Base-by-base conservation (phyloP, 176 grass and related monocot species). In the Oryza meyeriana region DNA sequence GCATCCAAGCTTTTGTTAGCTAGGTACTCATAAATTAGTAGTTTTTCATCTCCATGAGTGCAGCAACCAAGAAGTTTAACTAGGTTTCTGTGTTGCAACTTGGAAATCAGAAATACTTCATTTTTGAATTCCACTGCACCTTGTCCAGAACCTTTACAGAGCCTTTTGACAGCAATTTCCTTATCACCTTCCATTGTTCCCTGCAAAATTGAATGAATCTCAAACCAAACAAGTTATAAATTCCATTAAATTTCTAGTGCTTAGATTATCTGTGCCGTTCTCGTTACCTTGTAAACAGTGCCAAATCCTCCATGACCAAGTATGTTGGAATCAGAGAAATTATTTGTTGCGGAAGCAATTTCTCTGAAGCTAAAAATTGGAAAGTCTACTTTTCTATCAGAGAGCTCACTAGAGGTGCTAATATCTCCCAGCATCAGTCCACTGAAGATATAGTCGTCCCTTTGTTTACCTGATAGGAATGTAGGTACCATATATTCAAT, bases 251-350 rank as follows among this genome's bases (percentile, higher is more conserved):
- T 32, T 48, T 35, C 4, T 5, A 48, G 5, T 32, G 10, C 13
- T 14, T n/a, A 64, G 27, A 22, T 13, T 35, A 29, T 39, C 3
- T 59, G 26, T 40, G 42, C 8, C 4, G 50, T 16, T 28, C 14
- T 63, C 26, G 5, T 44, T 87, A 89, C 92, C 89, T 89, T 89
- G 52, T 87, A 94, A 78, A 94, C 89, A 31, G 65, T 85, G 31
- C 89, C 89, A 78, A 94, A 94, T 5, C 89, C 92, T 45, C 92
- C 92, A 85, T 82, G 16, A 34, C 92, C 89, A 82, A 91, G 82
- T 62, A 89, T 89, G 38, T 74, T 79, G 10, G 72, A 58, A 32
- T 65, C 64, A 9, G 84, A 85, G 64, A 91, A 94, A 81, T 91
- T 85, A 39, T 85, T 67, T 72, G 89, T 94, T 4, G 89, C 64